Conservation (phyloP, 345 rosid genomes). For the rapeseed (Brassica napus) region DNA sequence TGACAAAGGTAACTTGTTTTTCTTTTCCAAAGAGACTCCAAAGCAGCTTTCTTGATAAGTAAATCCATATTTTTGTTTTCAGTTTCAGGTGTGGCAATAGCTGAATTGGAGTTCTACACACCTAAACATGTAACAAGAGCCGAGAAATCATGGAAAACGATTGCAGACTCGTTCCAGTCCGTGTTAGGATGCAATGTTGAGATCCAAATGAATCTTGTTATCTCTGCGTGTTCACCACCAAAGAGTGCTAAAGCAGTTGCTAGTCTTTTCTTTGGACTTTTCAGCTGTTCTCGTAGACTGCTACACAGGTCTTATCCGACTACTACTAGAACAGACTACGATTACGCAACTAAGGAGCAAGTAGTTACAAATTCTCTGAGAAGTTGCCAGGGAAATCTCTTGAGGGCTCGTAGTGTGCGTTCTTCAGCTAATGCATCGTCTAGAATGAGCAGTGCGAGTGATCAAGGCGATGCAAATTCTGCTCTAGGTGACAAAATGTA, state of each 20-base stretch:
- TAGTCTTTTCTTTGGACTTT: conserved; percentile 62
- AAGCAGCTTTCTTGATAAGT: neutral
- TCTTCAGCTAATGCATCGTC: conserved; percentile 38
- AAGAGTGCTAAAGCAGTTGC: conserved; percentile 53
- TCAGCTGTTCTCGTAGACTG: conserved; percentile 75
- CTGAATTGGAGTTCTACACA: conserved; percentile 68
- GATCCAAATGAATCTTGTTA: conserved; percentile 67
- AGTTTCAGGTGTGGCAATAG: conserved; percentile 70
- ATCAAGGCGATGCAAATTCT: conserved; percentile 28
- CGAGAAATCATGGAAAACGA: conserved; percentile 90
- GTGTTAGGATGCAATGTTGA: conserved; percentile 85
- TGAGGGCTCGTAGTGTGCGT: conserved; percentile 49
- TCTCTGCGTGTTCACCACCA: conserved; percentile 44
- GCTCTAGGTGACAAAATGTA: conserved; percentile 19
- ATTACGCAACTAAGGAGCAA: conserved; percentile 49
- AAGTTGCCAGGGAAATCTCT: conserved; percentile 72
- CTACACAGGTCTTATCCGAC: conserved; percentile 48
- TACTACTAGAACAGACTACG: conserved; percentile 48
- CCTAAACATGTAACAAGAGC: conserved; percentile 65
- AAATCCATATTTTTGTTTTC: neutral
- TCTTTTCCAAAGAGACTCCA: neutral
- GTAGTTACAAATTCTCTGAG: conserved; percentile 57
- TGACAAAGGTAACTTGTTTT: conserved; percentile 56
- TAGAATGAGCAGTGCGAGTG: conserved; percentile 36
- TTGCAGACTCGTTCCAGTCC: conserved; percentile 81